Evolutionary conservation across 306 rosid genomes (phyloP), one percentile per base, ranked within the genome.

Genomic region (Vigna angularis): DNA sequence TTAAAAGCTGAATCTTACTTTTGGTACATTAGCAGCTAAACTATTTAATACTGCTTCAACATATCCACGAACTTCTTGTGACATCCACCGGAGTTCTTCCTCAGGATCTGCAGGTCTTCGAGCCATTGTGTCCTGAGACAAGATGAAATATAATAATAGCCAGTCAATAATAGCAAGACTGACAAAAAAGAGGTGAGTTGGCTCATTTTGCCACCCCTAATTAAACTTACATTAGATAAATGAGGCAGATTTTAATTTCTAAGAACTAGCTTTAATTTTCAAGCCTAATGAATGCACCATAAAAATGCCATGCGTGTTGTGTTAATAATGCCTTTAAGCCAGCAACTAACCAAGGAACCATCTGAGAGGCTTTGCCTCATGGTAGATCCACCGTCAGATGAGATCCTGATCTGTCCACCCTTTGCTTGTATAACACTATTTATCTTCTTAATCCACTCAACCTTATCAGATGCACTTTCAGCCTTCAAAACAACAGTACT

Each of bases 51-150:
- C 98, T 71, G 98, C 98, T 85, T 94, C 97, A 68, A 94, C 97
- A 79, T 94, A 94, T 65, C 98, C 98, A 58, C 98, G 94, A 32
- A 94, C 98, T 89, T 94, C 98, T 82, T 94, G 97, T 73, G 98
- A 89, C 97, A 94, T 94, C 98, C 98, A 92, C 76, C 97, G 82
- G 30, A 94, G 97, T 82, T 94, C 98, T 88, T 94, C 98, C 85
- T 94, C 98, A 11, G 98, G 98, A 76, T 94, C 97, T 62, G 89
- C 98, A 79, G 98, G 97, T 77, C 93, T 92, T 85, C 97, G 92
- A 79, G 89, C 78, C 98, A 94, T 92, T 24, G 96, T 92, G 48
- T 92, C 98, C 98, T 94, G 74, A 26, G 20, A 70, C 51, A 26
- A 58, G 16, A 66, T 32, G 16, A 48, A 56, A 57, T 2, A 79